Base-by-base conservation (phyloP, 2,329 filamentous ascomycete species). In the Aspergillus floridensis region DNA sequence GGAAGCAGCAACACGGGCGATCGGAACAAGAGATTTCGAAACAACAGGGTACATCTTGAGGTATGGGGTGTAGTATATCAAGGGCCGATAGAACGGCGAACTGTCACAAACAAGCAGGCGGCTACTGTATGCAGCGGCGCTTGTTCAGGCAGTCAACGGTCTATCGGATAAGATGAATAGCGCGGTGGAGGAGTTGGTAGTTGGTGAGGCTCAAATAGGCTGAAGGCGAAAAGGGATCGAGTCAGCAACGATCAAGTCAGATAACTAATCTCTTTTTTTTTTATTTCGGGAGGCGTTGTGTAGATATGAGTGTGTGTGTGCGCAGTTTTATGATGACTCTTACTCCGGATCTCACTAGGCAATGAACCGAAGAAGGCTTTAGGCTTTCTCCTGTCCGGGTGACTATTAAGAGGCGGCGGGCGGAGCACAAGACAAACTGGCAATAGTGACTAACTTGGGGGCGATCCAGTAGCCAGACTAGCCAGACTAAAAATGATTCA, bases 11-110 rank as follows among this genome's bases (percentile, higher is more conserved):
- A 71, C 68, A 70, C 66, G 63, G 72, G 70, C 66, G 74, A 77
- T 74, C 74, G 74, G 74, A 69, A 68, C 68, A 63, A 63, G 61
- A 63, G 68, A 66, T 60, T 62, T 63, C 52, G 62, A 67, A 59
- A 58, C 71, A 74, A 70, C 69, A 76, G 59, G 64, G 72, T 76
- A 76, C 74, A 77, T 77, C 70, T 76, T 77, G 74, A 67, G 65
- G 61, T 54, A 59, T 59, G 58, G 47, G 60, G 56, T 58, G 59
- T 49, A 58, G 60, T 67, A 65, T 65, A 65, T 62, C 66, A 64
- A 65, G 63, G 63, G 69, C 70, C 66, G 67, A 63, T 62, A 63
- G 63, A 65, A 65, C 66, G 69, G 66, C 68, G 59, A 65, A 69
- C 67, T 67, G 68, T 65, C 63, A 44, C 38, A 44, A 64, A 67